Conservation (phyloP, 306 rosid genomes). For the Vicia faba region DNA sequence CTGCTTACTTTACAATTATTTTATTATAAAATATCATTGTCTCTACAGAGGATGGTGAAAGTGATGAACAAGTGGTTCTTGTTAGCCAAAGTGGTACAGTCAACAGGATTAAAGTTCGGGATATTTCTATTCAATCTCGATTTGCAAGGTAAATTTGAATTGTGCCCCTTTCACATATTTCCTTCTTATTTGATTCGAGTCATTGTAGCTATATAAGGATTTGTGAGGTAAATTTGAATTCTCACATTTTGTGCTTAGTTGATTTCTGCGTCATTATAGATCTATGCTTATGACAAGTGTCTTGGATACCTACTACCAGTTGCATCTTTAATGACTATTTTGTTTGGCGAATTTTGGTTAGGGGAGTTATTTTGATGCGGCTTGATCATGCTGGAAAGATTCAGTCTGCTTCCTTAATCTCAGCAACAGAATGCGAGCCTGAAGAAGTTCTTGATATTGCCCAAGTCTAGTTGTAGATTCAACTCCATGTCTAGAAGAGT, state of each 20-base stretch:
- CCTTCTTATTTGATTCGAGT: constrained; percentile 2
- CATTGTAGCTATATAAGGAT: constrained; percentile 33
- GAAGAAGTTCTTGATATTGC: constrained; percentile 57
- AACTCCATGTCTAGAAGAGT: constrained; percentile 15
- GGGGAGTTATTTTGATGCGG: constrained; percentile 96
- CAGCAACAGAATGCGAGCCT: constrained; percentile 58
- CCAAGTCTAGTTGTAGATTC: constrained; percentile 42
- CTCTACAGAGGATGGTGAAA: constrained; percentile 84
- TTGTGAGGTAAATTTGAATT: constrained; percentile 63
- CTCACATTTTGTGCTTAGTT: constrained; percentile 15
- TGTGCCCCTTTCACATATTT: constrained; percentile 1
- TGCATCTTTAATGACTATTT: constrained; percentile 6
- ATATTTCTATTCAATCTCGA: constrained; percentile 92
- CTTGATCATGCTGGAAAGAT: constrained; percentile 90
- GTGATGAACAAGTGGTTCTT: constrained; percentile 98
- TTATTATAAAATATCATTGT: constrained; percentile 21
- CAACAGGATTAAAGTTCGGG: constrained; percentile 94
- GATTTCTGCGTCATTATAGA: constrained; percentile 1
- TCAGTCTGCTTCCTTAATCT: constrained; percentile 88
- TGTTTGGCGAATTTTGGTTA: constrained; percentile 31
- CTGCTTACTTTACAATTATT: constrained; percentile 4
- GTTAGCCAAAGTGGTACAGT: constrained; percentile 98
- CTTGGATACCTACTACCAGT: constrained; percentile 34
- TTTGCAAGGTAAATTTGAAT: constrained; percentile 70
- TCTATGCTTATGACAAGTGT: constrained; percentile 1